Percentiles rank a stretch among this genome's conserved stretches.
These are phyloP conservation scores for Aspergillus hiratsukae DNA, from an alignment of 2,329 filamentous ascomycete genomes.

Conservation along the genomic window DNA sequence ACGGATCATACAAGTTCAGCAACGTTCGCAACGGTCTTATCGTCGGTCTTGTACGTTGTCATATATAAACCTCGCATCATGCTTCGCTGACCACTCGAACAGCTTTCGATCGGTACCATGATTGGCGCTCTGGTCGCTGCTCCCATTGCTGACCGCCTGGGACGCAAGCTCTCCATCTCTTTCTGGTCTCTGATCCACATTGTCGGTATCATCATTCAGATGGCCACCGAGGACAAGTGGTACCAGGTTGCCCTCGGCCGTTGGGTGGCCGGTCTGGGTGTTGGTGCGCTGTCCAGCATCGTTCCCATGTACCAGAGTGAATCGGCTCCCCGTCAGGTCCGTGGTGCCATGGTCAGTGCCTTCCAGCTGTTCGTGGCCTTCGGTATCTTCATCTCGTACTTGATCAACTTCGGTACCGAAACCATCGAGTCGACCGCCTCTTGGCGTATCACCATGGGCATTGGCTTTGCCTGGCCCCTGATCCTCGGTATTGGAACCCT, in stretches of 20 bases:
- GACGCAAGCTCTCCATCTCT: constrained; percentile 40
- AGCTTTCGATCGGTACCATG: constrained; percentile 43
- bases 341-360: constrained; percentile 41
- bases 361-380: constrained; percentile 47
- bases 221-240: constrained; percentile 35
- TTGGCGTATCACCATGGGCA: constrained; percentile 50
- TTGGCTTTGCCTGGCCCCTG: constrained; percentile 54
- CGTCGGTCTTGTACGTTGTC: constrained; percentile 35
- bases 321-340: constrained; percentile 42
- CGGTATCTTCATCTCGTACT: constrained; percentile 44
- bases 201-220: constrained; percentile 41
- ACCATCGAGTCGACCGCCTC: constrained; percentile 37
- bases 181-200: constrained; percentile 38
- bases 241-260: constrained; percentile 42
- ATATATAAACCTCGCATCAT: neutral
- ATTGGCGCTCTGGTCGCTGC: constrained; percentile 40
- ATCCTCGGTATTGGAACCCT: constrained; percentile 52
- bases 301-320: constrained; percentile 47
- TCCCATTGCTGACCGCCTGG: constrained; percentile 39
- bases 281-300: constrained; percentile 41
- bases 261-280: constrained; percentile 40
- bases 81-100: constrained; percentile 4
- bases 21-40: constrained; percentile 42
- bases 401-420: constrained; percentile 45
- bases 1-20: constrained; percentile 35